These are phyloP conservation scores for Ustilago bromivora DNA, from an alignment of 1,284 basidiomycete genomes.

Conservation along the genomic window DNA sequence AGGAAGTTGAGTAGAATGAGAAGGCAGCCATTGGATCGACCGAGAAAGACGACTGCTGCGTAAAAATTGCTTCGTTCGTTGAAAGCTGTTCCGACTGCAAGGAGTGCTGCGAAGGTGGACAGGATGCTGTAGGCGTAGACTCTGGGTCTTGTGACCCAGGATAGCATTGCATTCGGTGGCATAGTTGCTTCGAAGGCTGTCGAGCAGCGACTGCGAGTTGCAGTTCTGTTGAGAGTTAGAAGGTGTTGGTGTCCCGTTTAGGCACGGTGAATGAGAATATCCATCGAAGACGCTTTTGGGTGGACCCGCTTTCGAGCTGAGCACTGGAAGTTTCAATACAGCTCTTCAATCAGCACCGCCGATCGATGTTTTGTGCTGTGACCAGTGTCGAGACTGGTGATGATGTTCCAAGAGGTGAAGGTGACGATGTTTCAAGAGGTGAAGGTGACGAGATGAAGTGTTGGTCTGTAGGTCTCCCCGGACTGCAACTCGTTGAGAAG, in stretches of 20 bases:
- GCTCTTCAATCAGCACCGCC: not conserved
- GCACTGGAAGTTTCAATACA: not conserved
- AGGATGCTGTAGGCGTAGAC: constrained; percentile 56
- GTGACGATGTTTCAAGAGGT: not conserved
- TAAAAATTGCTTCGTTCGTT: constrained; percentile 91
- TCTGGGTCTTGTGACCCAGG: constrained; percentile 45
- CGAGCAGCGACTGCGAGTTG: not conserved
- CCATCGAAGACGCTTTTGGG: constrained; percentile 18
- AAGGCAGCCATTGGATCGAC: constrained; percentile 80
- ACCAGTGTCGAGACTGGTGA: not conserved
- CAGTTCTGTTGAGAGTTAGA: not conserved
- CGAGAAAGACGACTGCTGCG: constrained; percentile 89
- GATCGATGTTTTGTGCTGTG: not conserved
- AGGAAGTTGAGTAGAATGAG: constrained; percentile 88
- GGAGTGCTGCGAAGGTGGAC: constrained; percentile 47
- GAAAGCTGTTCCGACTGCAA: constrained; percentile 76
- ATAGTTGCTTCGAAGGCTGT: not conserved
- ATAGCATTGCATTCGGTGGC: constrained; percentile 27
- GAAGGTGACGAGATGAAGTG: constrained; percentile 12
- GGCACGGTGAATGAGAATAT: constrained; percentile 7
- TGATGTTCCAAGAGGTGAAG: not conserved
- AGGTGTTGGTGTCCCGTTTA: constrained; percentile 7
- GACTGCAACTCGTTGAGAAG: not conserved
- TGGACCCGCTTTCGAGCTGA: not conserved
- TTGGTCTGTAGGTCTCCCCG: constrained; percentile 25